A percentile compares a stretch with the other conserved stretches of the same genome.
Evolutionary conservation across 2,329 filamentous ascomycete genomes (phyloP).

Genomic region (Venturiaceae sp.): DNA sequence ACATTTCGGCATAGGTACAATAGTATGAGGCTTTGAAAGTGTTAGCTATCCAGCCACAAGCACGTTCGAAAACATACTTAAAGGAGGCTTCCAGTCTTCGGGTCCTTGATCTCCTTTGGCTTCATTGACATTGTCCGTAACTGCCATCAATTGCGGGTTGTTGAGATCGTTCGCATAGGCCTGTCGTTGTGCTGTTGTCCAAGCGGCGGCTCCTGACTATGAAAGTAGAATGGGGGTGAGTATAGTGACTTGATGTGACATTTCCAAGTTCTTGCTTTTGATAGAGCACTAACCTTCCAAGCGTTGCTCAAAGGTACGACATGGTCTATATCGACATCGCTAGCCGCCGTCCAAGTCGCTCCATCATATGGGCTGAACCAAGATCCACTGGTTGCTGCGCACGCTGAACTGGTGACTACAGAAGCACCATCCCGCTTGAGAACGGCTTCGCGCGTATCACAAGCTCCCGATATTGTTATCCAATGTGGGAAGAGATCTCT

Average conservation of each 20-base stretch:
- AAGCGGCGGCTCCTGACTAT: conserved; percentile 59
- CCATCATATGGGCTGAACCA: conserved; percentile 71
- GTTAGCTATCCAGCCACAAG: conserved; percentile 13
- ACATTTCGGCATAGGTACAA: conserved; percentile 70
- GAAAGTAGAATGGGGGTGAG: background rate
- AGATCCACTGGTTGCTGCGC: conserved; percentile 52
- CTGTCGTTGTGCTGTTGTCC: conserved; percentile 59
- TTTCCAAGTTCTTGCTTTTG: too few relatives aligned
- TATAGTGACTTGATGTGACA: too few relatives aligned
- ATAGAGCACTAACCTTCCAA: conserved; percentile 53
- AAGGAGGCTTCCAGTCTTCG: conserved; percentile 65
- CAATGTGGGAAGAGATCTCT: conserved; percentile 64
- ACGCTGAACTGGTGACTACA: conserved; percentile 50
- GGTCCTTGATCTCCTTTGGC: conserved; percentile 64
- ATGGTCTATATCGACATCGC: conserved; percentile 74
- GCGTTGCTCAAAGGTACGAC: conserved; percentile 73
- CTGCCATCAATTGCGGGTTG: conserved; percentile 67
- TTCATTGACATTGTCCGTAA: conserved; percentile 69
- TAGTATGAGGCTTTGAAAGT: conserved; percentile 46
- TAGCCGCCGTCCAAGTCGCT: conserved; percentile 55
- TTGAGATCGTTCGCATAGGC: conserved; percentile 68
- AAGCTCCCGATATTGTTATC: conserved; percentile 54
- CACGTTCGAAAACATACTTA: conserved; percentile 30
- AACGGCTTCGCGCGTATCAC: conserved; percentile 65
- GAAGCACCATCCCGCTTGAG: conserved; percentile 62